Conservation (phyloP, 768 basidiomycete species). For the Termitomyces sp. region DNA sequence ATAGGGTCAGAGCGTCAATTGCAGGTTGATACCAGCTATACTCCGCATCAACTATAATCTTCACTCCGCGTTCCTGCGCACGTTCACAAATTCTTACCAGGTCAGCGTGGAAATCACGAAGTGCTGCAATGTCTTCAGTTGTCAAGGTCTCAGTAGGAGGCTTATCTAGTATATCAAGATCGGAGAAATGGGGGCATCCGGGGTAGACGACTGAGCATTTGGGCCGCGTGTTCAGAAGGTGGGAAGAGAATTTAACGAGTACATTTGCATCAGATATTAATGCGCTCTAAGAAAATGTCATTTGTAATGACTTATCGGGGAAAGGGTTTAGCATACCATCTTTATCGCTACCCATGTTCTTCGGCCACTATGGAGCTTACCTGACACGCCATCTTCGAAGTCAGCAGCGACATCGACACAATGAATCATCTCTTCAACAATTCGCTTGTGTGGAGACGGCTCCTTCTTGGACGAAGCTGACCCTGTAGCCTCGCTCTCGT, state of each 20-base stretch:
- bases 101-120: constrained; percentile 57
- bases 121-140: constrained; percentile 48
- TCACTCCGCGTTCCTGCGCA: constrained; percentile 58
- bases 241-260: constrained; percentile 55
- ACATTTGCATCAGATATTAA: constrained; percentile 58
- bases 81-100: constrained; percentile 57
- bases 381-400: constrained; percentile 55
- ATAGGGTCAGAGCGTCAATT: constrained; percentile 71
- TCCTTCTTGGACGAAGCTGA: constrained; percentile 12
- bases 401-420: constrained; percentile 77
- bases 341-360: constrained; percentile 86
- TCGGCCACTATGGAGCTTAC: constrained; percentile 26
- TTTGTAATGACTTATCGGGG: not conserved
- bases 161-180: constrained; percentile 45
- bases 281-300: constrained; percentile 45
- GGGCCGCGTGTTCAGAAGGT: constrained; percentile 42
- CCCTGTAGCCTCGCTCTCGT: constrained; percentile 46
- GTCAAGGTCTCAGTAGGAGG: constrained; percentile 27
- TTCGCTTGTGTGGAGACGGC: constrained; percentile 45
- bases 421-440: constrained; percentile 69
- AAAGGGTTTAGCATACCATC: constrained; percentile 41
- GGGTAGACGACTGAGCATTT: constrained; percentile 51
- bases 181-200: constrained; percentile 54
- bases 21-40: constrained; percentile 79
- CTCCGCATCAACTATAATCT: constrained; percentile 82